Base-by-base conservation (phyloP, 352 stramenopile genomes). In the Phytophthora constricta region DNA sequence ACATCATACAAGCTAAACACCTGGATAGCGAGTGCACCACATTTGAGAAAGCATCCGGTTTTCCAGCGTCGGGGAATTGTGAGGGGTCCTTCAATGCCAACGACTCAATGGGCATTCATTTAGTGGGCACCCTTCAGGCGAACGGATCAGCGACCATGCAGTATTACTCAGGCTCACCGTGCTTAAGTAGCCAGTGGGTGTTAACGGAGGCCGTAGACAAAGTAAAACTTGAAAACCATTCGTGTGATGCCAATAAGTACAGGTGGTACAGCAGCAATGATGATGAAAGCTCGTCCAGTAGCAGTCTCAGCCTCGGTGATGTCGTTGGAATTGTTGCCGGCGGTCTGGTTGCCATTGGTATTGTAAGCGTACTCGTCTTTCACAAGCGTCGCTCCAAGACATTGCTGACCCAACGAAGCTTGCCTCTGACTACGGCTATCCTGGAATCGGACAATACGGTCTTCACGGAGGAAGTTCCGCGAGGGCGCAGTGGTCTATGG, bases 401-500 rank as follows among this genome's bases (percentile, higher is more conserved):
- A n/a, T 5, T 16, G 19, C 42, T 14, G 10, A 48, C 2, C 5
- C n/a, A 48, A 26, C 9, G n/a, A 10, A 48, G 20, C 19, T 26
- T 10, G 42, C 42, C 20, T 5, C 42, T 27, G 5, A 11, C 2
- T 4, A 48, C 42, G 3, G 20, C 42, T 48, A 48, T 17, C 4
- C 22, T 51, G 8, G 3, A 19, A 19, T 10, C 45, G 17, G 19
- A 19, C 20, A 19, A 19, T 3, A 51, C 23, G 7, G 45, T 8
- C 2, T 34, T 10, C 2, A 33, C 2, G 8, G 47, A 37, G 26
- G 41, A 28, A 22, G 23, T 19, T 5, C 2, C 11, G 20, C 45
- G 11, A 17, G 45, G 45, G 31, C 26, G 16, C 43, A 17, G 20
- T 5, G 52, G 48, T 16, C 51, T 69, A 1, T 75, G 65, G 72